Conservation (phyloP, 2,329 filamentous ascomycete genomes). For the Fusarium sarcochroum region DNA sequence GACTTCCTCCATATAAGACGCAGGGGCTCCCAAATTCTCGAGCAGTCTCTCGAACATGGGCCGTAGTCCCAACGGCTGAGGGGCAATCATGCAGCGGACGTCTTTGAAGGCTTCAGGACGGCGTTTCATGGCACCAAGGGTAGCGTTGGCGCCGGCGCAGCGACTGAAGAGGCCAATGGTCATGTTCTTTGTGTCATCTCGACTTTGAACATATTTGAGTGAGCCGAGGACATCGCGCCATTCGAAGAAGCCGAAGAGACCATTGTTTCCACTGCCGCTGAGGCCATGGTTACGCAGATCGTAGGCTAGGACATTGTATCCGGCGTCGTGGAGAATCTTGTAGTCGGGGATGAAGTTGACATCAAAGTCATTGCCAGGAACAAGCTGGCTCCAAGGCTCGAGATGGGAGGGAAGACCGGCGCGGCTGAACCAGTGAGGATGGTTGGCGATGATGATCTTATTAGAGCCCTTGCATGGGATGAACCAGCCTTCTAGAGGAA, state of each 20-base stretch:
- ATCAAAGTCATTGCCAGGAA: slow-evolving; percentile 35
- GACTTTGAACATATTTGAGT: slow-evolving; percentile 17
- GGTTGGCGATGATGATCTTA: slow-evolving; percentile 38
- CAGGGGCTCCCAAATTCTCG: slow-evolving; percentile 16
- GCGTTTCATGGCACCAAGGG: slow-evolving; percentile 21
- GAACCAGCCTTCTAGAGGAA: slow-evolving; percentile 35
- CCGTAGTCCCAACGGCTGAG: slow-evolving; percentile 17
- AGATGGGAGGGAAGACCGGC: slow-evolving; percentile 31
- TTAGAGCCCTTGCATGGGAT: slow-evolving; percentile 24
- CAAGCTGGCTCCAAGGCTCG: slow-evolving; percentile 22
- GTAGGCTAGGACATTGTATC: slow-evolving; percentile 35
- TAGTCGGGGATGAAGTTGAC: slow-evolving; percentile 39
- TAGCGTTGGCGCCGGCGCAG: slow-evolving; percentile 28
- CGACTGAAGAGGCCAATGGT: slow-evolving; percentile 33
- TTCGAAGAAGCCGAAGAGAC: slow-evolving; percentile 36
- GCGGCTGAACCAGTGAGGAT: slow-evolving; percentile 38
- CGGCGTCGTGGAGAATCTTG: slow-evolving; percentile 33
- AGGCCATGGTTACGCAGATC: slow-evolving; percentile 34
- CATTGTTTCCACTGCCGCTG: slow-evolving; percentile 27
- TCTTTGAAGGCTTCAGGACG: slow-evolving; percentile 21
- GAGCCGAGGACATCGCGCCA: slow-evolving; percentile 37
- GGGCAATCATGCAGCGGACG: slow-evolving; percentile 30
- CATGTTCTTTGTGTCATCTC: slow-evolving; percentile 6
- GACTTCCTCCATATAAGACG: slow-evolving; percentile 28
- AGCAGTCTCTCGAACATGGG: slow-evolving; percentile 18